Evolutionary conservation across 345 rosid genomes (phyloP).

Genomic region (Citrus cavaleriei): DNA sequence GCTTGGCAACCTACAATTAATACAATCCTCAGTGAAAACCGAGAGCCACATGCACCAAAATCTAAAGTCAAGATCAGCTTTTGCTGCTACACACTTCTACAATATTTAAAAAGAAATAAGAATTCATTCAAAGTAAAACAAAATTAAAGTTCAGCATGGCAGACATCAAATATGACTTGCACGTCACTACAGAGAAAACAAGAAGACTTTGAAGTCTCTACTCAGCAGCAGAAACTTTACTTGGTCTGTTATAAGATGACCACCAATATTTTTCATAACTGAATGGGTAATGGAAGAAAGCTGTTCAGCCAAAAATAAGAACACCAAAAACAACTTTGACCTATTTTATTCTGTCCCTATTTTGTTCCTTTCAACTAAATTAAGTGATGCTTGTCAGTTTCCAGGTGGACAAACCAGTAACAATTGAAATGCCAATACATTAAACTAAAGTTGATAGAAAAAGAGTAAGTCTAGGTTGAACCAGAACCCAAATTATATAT

Average conservation of each 20-base stretch:
- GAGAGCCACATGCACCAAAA: conserved; percentile 1
- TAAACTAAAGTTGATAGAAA: background rate
- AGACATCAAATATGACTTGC: background rate
- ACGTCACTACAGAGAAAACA: background rate
- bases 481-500: background rate
- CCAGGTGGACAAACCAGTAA: background rate
- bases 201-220: background rate
- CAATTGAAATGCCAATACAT: background rate
- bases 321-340: too few relatives aligned
- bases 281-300: background rate
- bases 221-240: background rate
- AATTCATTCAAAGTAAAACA: background rate
- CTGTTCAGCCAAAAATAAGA: background rate
- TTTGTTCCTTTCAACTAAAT: background rate
- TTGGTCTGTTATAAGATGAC: background rate
- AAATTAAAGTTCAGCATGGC: background rate
- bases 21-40: background rate
- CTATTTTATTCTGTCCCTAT: too few relatives aligned
- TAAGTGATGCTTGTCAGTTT: background rate
- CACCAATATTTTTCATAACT: background rate
- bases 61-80: background rate
- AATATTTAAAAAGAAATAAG: background rate
- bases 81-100: background rate
- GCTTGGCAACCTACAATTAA: conserved; percentile 79
- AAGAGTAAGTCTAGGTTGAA: background rate